Conservation (phyloP, 345 rosid species). For the Eucalyptus sp. region DNA sequence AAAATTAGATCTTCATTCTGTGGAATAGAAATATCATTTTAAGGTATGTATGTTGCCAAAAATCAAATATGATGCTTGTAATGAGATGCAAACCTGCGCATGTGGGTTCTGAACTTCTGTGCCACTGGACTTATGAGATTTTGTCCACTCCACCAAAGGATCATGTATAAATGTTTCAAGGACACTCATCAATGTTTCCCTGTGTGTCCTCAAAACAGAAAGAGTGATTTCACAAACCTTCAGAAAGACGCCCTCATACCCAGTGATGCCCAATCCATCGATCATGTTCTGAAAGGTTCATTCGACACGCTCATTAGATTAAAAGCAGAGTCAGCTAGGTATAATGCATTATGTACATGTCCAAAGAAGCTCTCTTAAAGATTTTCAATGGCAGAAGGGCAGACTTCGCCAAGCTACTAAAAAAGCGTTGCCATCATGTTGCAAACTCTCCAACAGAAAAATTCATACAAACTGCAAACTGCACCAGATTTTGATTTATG, state of each 20-base stretch:
- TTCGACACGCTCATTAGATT: background rate
- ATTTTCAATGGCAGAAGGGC: background rate
- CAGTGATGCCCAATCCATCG: slow-evolving; percentile 96
- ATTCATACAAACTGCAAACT: background rate
- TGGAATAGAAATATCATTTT: background rate
- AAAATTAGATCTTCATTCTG: background rate
- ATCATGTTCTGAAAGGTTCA: slow-evolving; percentile 71
- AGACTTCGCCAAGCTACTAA: background rate
- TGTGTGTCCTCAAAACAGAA: slow-evolving; percentile 72
- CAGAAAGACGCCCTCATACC: slow-evolving; percentile 85
- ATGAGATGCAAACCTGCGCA: slow-evolving; percentile 58
- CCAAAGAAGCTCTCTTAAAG: background rate
- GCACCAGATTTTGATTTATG: background rate
- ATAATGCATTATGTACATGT: background rate
- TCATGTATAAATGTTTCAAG: slow-evolving; percentile 98
- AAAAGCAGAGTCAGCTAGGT: background rate
- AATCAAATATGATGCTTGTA: background rate
- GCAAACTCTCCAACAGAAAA: background rate
- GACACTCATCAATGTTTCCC: slow-evolving; percentile 94
- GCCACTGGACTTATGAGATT: slow-evolving; percentile 90
- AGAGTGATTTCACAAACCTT: slow-evolving; percentile 86
- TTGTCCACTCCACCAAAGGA: slow-evolving; percentile 99
- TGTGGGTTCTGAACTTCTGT: slow-evolving; percentile 98
- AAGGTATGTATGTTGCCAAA: background rate
- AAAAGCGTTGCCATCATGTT: background rate